Conservation (phyloP, 2,329 filamentous ascomycete genomes). For the Bipolaris gigantea region DNA sequence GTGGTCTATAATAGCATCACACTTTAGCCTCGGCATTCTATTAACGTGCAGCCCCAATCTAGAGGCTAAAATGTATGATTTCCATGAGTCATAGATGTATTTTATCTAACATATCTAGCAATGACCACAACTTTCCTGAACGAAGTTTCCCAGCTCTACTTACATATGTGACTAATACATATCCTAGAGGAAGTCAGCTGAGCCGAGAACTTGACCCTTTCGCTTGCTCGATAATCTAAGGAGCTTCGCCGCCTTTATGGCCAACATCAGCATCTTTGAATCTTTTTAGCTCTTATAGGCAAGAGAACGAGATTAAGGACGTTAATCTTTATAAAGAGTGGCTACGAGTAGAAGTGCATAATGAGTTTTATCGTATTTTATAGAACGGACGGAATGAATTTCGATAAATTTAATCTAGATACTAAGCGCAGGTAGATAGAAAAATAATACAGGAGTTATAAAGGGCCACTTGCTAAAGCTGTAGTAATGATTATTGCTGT, state of each 20-base stretch:
- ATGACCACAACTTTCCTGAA: slow-evolving; percentile 3
- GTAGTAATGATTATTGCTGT: background rate
- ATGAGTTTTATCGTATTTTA: slow-evolving; percentile 7
- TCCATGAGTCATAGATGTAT: background rate
- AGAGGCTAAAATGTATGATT: slow-evolving; percentile 6
- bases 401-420: background rate
- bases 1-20: slow-evolving; percentile 6
- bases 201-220: slow-evolving; percentile 2
- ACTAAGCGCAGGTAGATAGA: slow-evolving; percentile 4
- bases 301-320: slow-evolving; percentile 1
- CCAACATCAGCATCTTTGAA: slow-evolving; percentile 3
- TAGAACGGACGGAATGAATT: slow-evolving; percentile 1
- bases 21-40: slow-evolving; percentile 4
- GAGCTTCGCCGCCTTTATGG: slow-evolving; percentile 4
- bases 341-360: slow-evolving; percentile 2
- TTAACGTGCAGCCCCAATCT: slow-evolving; percentile 2
- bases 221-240: slow-evolving; percentile 1
- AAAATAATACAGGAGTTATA: slow-evolving; percentile 1
- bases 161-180: slow-evolving; percentile 1
- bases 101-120: slow-evolving; percentile 8
- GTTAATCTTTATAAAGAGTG: slow-evolving; percentile 2
- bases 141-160: slow-evolving; percentile 1
- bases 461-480: slow-evolving; percentile 4
- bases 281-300: background rate
- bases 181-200: slow-evolving; percentile 3